Percentiles rank a stretch among this genome's conserved stretches.
Conservation (phyloP, 305 asterid species). For the Fraxinus velutina region DNA sequence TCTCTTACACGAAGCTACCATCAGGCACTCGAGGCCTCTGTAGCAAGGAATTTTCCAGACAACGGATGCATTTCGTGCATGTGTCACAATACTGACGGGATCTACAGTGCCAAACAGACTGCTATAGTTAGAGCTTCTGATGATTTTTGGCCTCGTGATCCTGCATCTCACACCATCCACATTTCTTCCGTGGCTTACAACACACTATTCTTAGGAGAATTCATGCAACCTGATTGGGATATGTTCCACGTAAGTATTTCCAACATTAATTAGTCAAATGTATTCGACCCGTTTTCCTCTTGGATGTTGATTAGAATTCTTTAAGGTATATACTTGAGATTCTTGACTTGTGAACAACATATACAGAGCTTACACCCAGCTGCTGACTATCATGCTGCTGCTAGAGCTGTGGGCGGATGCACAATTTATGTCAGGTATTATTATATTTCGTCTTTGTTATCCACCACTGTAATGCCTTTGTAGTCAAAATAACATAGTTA, state of each 20-base stretch:
- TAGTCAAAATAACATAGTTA: not conserved
- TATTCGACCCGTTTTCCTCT: not conserved
- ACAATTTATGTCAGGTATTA: slow-evolving; percentile 46
- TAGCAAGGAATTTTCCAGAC: slow-evolving; percentile 60
- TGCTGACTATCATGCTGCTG: slow-evolving; percentile 57
- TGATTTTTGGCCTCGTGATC: slow-evolving; percentile 76
- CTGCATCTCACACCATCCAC: slow-evolving; percentile 71
- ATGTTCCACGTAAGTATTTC: slow-evolving; percentile 68
- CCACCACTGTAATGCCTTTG: not conserved
- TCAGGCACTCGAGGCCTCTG: slow-evolving; percentile 73
- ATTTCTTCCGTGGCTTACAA: slow-evolving; percentile 73
- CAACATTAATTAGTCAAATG: not conserved
- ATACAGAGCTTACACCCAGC: slow-evolving; percentile 51
- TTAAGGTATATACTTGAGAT: not conserved
- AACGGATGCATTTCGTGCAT: slow-evolving; percentile 80
- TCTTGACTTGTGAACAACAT: not conserved
- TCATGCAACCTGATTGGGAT: slow-evolving; percentile 87
- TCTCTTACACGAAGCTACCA: slow-evolving; percentile 52
- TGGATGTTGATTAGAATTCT: not conserved
- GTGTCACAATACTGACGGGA: slow-evolving; percentile 67
- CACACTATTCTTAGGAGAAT: slow-evolving; percentile 70
- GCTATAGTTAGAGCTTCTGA: slow-evolving; percentile 79
- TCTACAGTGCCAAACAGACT: slow-evolving; percentile 65
- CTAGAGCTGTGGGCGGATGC: slow-evolving; percentile 51
- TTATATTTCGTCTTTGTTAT: not conserved